These are phyloP conservation scores for Opeltia flavorubescens DNA, from an alignment of 495 filamentous ascomycete genomes.

Conservation along the genomic window DNA sequence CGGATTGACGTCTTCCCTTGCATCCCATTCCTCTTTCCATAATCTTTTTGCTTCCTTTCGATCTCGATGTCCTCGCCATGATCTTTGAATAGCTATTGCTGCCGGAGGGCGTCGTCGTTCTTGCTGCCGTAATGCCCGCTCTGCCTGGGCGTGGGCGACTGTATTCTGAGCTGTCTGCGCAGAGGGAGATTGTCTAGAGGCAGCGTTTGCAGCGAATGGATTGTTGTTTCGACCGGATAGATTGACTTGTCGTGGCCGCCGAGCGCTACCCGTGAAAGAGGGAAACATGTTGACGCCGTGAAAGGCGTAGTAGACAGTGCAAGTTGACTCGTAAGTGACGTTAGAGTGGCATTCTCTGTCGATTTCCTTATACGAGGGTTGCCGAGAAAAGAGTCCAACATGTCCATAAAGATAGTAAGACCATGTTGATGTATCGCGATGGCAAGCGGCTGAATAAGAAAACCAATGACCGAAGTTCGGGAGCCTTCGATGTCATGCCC, in stretches of 20 bases:
- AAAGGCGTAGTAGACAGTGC: too few species aligned
- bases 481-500: too few species aligned
- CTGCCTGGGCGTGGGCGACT: constrained; percentile 71
- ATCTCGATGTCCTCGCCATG: constrained; percentile 67
- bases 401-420: too few species aligned
- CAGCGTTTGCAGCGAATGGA: constrained; percentile 46
- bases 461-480: too few species aligned
- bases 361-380: too few species aligned
- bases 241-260: constrained; percentile 81
- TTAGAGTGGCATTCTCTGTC: too few species aligned
- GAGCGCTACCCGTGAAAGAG: constrained; percentile 76
- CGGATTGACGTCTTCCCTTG: constrained; percentile 17
- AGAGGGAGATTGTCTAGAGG: constrained; percentile 23
- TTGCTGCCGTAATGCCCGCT: constrained; percentile 63
- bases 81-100: constrained; percentile 56
- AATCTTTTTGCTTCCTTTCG: constrained; percentile 39
- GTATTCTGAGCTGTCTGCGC: constrained; percentile 54
- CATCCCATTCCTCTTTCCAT: constrained; percentile 60
- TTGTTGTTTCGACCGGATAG: constrained; percentile 74
- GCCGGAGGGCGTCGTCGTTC: constrained; percentile 71
- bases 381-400: too few species aligned
- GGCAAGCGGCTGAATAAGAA: too few species aligned
- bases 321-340: too few species aligned
- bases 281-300: constrained; percentile 64
- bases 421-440: too few species aligned